These are phyloP conservation scores for Delonix regia DNA, from an alignment of 306 rosid genomes.

Conservation along the genomic window DNA sequence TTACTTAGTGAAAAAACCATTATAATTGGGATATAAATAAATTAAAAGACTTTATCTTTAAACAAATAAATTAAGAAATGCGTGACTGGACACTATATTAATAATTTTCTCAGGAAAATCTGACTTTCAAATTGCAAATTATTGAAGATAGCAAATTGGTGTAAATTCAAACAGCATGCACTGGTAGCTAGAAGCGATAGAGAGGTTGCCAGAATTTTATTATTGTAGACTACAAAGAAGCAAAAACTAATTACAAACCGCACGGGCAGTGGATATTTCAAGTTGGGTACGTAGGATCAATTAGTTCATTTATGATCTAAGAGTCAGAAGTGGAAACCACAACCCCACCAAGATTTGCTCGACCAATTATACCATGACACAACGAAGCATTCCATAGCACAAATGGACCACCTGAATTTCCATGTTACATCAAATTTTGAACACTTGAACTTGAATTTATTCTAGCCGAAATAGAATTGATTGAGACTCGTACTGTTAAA, in stretches of 20 bases:
- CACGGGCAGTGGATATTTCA: not conserved
- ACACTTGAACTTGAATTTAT: not conserved
- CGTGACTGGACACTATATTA: too few species aligned
- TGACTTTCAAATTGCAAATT: not conserved
- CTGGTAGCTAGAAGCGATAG: not conserved
- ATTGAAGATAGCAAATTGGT: not conserved
- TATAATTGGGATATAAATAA: too few species aligned
- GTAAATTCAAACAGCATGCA: not conserved
- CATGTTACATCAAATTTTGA: not conserved
- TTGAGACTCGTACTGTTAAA: not conserved
- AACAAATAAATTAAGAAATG: too few species aligned
- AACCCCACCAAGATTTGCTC: conserved; percentile 7
- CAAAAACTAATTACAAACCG: not conserved
- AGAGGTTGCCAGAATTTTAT: not conserved
- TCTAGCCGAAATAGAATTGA: not conserved
- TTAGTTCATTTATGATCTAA: not conserved
- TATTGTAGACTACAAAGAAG: not conserved
- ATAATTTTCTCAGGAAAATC: too few species aligned
- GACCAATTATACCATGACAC: not conserved
- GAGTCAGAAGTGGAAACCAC: not conserved
- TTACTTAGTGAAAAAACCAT: too few species aligned
- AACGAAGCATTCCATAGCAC: not conserved
- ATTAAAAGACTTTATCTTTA: too few species aligned
- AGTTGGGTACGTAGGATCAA: not conserved
- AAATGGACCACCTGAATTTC: conserved; percentile 4